A percentile compares a stretch with the other conserved stretches of the same genome.
phyloP scores from a whole-genome alignment of 257 asterid species.

The Knoxia roxburghii region DNA sequence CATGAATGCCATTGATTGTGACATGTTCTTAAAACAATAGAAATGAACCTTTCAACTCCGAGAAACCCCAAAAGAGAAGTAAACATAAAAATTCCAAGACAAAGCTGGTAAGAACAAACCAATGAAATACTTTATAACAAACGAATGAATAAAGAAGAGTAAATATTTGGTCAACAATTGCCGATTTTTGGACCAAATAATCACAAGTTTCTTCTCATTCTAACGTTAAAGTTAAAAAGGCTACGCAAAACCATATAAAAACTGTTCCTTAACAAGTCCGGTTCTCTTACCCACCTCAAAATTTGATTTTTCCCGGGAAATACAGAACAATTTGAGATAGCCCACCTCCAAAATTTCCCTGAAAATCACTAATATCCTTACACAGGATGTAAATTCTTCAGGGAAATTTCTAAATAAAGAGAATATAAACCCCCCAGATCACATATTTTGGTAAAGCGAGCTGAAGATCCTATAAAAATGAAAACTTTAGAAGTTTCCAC shows the following conservation, averaged over 20 bases:
- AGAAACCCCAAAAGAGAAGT: constrained; percentile 20
- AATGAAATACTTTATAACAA: not conserved
- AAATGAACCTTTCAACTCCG: constrained; percentile 27
- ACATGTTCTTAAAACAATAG: constrained; percentile 38
- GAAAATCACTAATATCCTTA: constrained; percentile 27
- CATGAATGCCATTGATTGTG: constrained; percentile 33
- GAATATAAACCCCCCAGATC: constrained; percentile 9
- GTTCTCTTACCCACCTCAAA: constrained; percentile 13
- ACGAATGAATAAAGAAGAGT: constrained; percentile 9
- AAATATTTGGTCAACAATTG: constrained; percentile 16
- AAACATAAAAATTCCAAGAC: not conserved
- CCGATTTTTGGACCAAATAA: not conserved
- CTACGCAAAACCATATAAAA: not conserved
- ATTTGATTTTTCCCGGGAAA: not conserved
- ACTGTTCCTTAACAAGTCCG: not conserved
- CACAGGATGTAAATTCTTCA: constrained; percentile 24
- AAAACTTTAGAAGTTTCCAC: constrained; percentile 1
- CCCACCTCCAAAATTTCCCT: constrained; percentile 31
- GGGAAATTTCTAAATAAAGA: constrained; percentile 26
- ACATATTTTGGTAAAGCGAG: constrained; percentile 7
- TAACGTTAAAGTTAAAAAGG: not conserved
- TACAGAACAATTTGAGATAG: not conserved
- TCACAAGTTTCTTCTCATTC: not conserved
- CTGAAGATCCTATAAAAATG: constrained; percentile 10
- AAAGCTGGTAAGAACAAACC: constrained; percentile 16